Conservation (phyloP, 2,329 filamentous ascomycete species). For the Epichloe aotearoae region DNA sequence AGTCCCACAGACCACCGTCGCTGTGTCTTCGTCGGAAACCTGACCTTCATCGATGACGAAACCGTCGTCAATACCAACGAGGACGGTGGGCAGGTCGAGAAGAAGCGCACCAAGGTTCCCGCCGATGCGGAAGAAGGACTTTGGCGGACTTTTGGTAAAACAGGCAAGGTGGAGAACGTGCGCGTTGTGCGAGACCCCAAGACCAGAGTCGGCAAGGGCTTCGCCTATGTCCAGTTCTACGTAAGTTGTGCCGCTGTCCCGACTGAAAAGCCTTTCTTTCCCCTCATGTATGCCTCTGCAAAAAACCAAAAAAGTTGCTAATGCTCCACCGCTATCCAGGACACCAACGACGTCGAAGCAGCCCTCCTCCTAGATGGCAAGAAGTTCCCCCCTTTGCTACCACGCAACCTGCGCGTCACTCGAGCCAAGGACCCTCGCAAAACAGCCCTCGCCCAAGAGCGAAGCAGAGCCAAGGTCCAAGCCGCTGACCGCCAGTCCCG, state of each 20-base stretch:
- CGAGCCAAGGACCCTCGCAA: constrained; percentile 66
- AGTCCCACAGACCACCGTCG: constrained; percentile 69
- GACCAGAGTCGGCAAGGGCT: constrained; percentile 89
- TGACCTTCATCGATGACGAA: constrained; percentile 93
- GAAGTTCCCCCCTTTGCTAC: constrained; percentile 93
- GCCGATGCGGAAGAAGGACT: constrained; percentile 87
- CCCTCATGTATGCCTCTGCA: not conserved
- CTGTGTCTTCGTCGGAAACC: constrained; percentile 92
- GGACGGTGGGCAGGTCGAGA: constrained; percentile 52
- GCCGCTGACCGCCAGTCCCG: constrained; percentile 24
- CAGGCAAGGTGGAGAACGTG: constrained; percentile 80
- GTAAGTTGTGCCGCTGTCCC: constrained; percentile 25
- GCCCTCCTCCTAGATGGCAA: constrained; percentile 80
- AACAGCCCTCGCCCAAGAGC: constrained; percentile 34
- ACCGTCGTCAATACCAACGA: constrained; percentile 52
- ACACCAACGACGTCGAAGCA: constrained; percentile 79
- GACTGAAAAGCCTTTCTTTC: not conserved
- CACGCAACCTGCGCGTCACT: constrained; percentile 70
- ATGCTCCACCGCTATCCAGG: constrained; percentile 25
- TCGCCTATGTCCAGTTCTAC: constrained; percentile 94
- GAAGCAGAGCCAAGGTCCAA: constrained; percentile 18
- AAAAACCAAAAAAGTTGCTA: not conserved
- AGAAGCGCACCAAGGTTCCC: constrained; percentile 61
- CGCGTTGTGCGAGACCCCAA: constrained; percentile 80
- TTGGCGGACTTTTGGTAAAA: constrained; percentile 65